Base-by-base conservation (phyloP, 768 basidiomycete genomes). In the Boletus rubescentipes region DNA sequence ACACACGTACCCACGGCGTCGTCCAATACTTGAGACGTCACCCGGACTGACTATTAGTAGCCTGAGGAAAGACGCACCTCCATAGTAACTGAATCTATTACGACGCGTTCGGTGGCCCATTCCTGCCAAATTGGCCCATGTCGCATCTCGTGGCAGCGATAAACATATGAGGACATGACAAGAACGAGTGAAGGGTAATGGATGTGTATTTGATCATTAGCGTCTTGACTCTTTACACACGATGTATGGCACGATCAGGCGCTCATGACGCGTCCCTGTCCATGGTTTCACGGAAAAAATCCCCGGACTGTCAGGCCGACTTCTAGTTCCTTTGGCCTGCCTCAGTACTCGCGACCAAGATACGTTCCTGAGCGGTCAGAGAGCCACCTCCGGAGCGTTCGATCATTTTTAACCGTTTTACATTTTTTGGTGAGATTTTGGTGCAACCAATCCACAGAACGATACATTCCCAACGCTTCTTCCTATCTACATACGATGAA, bases 11-110 rank as follows among this genome's bases (percentile, higher is more conserved):
- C 30, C 77, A n/a, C n/a, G n/a, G n/a, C 77, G 51, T 93, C 90
- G 56, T 93, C 93, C 93, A 98, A 66, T 87, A 91, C 61, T 81
- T 85, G n/a, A n/a, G n/a, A n/a, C 53, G 93, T 77, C 11, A 81
- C 74, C n/a, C n/a, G n/a, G 12, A 95, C 81, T 9, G 89, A 80
- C 56, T 76, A 9, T 74, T 79, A n/a, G n/a, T n/a, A n/a, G n/a
- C n/a, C n/a, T n/a, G n/a, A 4, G 87, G 83, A 65, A 92, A 92
- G n/a, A n/a, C n/a, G n/a, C 57, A 90, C 89, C 43, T 89, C 87
- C 53, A 75, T 74, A 20, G 95, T 79, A 83, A 85, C 61, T 86
- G 81, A 6, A 94, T 84, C 15, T 93, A 74, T 42, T 90, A 57
- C 3, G 86, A 88, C 1, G 82, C 79, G 5, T 74, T 73, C 0